phyloP scores from a whole-genome alignment of 768 basidiomycete species.

The Boletus reticulatus region DNA sequence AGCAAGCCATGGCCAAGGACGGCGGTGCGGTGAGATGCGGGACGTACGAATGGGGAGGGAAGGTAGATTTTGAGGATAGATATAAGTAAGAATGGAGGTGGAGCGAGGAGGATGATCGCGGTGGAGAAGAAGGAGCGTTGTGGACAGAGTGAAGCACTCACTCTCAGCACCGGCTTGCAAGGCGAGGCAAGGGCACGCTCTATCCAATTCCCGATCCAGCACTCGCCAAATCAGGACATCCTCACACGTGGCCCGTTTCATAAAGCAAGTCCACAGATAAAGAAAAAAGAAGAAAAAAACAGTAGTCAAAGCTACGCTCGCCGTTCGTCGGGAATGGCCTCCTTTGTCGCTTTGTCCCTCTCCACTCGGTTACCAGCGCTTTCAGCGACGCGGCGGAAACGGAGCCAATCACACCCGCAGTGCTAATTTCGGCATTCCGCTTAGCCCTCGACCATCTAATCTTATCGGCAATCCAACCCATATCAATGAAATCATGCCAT shows the following conservation, averaged over 20 bases:
- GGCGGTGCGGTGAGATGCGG: constrained; percentile 10
- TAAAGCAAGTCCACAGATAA: background rate
- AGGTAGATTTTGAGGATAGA: background rate
- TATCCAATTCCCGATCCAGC: constrained; percentile 30
- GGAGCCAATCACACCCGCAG: background rate
- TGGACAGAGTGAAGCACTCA: constrained; percentile 6
- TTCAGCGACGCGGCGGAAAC: background rate
- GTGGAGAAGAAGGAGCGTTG: constrained; percentile 15
- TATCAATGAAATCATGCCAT: constrained; percentile 18
- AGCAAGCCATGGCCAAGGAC: background rate
- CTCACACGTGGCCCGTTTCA: constrained; percentile 28
- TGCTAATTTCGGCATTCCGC: constrained; percentile 12
- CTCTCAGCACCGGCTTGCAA: constrained; percentile 26
- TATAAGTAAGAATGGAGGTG: background rate
- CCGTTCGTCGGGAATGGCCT: too few relatives aligned
- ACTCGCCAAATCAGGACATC: constrained; percentile 17
- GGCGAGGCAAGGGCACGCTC: constrained; percentile 34
- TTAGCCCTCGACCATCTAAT: constrained; percentile 24
- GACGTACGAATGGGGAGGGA: constrained; percentile 4
- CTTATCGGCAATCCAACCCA: constrained; percentile 20
- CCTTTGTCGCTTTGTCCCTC: constrained; percentile 6
- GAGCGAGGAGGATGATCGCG: constrained; percentile 6
- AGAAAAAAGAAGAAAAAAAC: background rate
- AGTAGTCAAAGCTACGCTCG: too few relatives aligned
- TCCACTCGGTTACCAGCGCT: background rate